Base-by-base conservation (phyloP, 352 stramenopile genomes). In the Phytophthora podocarpi region DNA sequence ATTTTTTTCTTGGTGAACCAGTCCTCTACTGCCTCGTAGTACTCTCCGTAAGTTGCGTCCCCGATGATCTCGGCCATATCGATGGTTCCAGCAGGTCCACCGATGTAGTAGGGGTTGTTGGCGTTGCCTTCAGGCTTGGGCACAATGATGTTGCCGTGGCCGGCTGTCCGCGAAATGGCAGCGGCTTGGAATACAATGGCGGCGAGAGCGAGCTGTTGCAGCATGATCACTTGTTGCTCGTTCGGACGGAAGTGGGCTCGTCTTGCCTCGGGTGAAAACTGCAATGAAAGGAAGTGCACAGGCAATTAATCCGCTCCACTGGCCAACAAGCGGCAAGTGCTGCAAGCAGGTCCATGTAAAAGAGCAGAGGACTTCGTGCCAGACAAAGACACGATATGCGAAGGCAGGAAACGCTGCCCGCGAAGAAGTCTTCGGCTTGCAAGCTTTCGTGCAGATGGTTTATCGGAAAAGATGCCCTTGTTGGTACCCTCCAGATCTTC, bases 1-100 rank as follows among this genome's bases (percentile, higher is more conserved):
- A 74, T 51, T 23, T 53, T 53, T 45, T 74, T 70, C n/a, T 57
- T 42, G 31, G 60, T 70, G 35, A 74, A 67, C 60, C 60, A 74
- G n/a, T 58, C 26, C 34, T 67, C 55, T 8, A 64, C 66, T 7
- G n/a, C 60, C 23, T 59, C 8, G 54, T 64, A 74, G 54, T 67
- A 74, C 15, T 70, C 60, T 54, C 50, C 55, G 26, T 70, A 74
- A 13, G 45, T 30, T 2, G 49, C 12, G 35, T 48, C 55, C n/a
- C 60, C 60, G 2, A 74, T 36, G 31, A 74, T 42, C 28, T 74
- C 60, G 2, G 49, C 23, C 66, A 70, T 70, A 32, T 70, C 50
- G 30, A 74, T 61, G 24, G 18, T 58, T 9, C 66, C 66, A 32
- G 66, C 66, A 2, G 66, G 66, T 9, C 60, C 54, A 20, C 66